phyloP scores from a whole-genome alignment of 2,329 filamentous ascomycete genomes.

The Pyrenophora graminea region DNA sequence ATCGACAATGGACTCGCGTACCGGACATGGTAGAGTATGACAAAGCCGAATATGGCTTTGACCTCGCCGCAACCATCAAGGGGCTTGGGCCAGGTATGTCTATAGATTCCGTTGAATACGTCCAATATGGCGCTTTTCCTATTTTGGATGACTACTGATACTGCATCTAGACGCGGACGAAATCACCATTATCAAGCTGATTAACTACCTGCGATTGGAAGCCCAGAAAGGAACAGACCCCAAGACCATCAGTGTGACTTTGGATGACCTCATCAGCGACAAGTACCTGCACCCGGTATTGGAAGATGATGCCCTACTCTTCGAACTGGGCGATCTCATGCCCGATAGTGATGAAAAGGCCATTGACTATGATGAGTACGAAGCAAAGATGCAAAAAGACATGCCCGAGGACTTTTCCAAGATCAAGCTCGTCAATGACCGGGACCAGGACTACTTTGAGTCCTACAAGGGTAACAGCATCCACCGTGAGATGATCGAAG shows the following conservation, averaged over 20 bases:
- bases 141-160: conserved; percentile 24
- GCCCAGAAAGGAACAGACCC: conserved; percentile 44
- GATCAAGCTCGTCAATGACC: conserved; percentile 46
- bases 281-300: conserved; percentile 81
- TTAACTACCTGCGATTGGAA: conserved; percentile 56
- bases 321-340: conserved; percentile 78
- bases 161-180: conserved; percentile 34
- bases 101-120: background rate
- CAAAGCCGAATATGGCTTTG: conserved; percentile 33
- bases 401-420: conserved; percentile 38
- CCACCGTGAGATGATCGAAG: conserved; percentile 95
- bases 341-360: conserved; percentile 32
- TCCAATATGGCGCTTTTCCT: conserved; percentile 15
- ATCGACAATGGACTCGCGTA: conserved; percentile 36
- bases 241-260: conserved; percentile 60
- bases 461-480: conserved; percentile 73
- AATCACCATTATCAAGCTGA: conserved; percentile 39
- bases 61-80: conserved; percentile 33
- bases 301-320: conserved; percentile 86
- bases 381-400: conserved; percentile 50
- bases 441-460: conserved; percentile 65
- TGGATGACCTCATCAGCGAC: conserved; percentile 71
- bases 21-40: conserved; percentile 37
- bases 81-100: conserved; percentile 35
- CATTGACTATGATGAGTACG: conserved; percentile 40